Percentiles rank a stretch among this genome's conserved stretches.
Evolutionary conservation across 2,329 filamentous ascomycete genomes (phyloP).

Genomic region (Fusarium anguioides): DNA sequence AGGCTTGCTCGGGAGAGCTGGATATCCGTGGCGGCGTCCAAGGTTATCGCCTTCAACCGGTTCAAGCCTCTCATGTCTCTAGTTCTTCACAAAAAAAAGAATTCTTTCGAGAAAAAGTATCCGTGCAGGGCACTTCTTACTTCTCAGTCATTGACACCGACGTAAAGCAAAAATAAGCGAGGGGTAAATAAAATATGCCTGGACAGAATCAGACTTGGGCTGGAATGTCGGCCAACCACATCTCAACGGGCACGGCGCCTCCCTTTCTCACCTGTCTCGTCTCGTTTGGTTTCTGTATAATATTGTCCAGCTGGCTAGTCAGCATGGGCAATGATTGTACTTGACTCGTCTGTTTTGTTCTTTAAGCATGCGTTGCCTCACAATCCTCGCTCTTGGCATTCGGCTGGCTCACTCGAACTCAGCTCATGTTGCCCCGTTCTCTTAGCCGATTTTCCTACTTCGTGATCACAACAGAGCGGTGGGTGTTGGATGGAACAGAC

Average conservation of each 20-base stretch:
- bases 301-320: no score
- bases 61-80: not conserved
- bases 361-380: not conserved
- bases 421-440: not conserved
- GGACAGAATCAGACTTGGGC: slow-evolving; percentile 26
- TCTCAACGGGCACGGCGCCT: slow-evolving; percentile 41
- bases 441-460: not conserved
- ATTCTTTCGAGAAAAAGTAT: not conserved
- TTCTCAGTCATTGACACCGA: no score
- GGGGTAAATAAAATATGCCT: slow-evolving; percentile 9
- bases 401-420: not conserved
- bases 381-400: not conserved
- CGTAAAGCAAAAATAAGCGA: not conserved
- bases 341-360: not conserved
- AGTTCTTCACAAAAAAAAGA: not conserved
- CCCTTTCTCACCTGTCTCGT: slow-evolving; percentile 26
- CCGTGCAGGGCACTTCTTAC: no score
- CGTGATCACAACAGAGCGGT: not conserved
- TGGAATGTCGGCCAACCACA: slow-evolving; percentile 28
- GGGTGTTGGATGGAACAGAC: not conserved
- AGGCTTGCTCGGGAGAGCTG: slow-evolving; percentile 11
- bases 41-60: slow-evolving; percentile 33
- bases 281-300: not conserved
- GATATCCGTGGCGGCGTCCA: slow-evolving; percentile 17
- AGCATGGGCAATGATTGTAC: no score